Percentiles rank a stretch among this genome's conserved stretches.
These are phyloP conservation scores for Kodamaea plutei DNA, from an alignment of 1,139 yeast species.

Conservation along the genomic window DNA sequence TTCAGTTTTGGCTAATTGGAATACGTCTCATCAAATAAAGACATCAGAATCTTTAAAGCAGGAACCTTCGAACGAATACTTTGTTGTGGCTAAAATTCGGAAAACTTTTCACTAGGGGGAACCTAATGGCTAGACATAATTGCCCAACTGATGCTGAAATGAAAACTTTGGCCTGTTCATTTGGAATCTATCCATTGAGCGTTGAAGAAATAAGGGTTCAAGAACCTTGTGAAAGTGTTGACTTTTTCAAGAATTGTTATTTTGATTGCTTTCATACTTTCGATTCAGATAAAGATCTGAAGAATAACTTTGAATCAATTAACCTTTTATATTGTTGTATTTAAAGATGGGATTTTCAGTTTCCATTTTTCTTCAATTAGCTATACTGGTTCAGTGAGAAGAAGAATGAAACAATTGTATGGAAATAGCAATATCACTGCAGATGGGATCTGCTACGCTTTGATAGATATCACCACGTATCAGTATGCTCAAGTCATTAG, in stretches of 20 bases:
- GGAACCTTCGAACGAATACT: too few species aligned
- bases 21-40: too few species aligned
- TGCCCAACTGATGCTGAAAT: conserved; percentile 68
- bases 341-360: conserved; percentile 74
- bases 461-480: conserved; percentile 91
- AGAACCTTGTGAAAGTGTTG: conserved; percentile 83
- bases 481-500: conserved; percentile 88
- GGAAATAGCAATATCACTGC: conserved; percentile 84
- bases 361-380: conserved; percentile 80
- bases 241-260: conserved; percentile 66
- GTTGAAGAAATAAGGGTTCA: conserved; percentile 83
- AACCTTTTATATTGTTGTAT: conserved; percentile 85
- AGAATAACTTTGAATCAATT: conserved; percentile 83
- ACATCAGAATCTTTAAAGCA: too few species aligned
- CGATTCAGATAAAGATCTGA: conserved; percentile 70
- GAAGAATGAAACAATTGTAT: conserved; percentile 84
- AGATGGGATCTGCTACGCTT: conserved; percentile 92
- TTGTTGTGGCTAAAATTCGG: too few species aligned
- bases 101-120: too few species aligned
- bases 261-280: conserved; percentile 81
- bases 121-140: too few species aligned
- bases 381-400: conserved; percentile 82
- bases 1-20: too few species aligned
- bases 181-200: conserved; percentile 77
- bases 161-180: conserved; percentile 61